Base-by-base conservation (phyloP, 352 stramenopile genomes). In the Aphanomyces invadans region DNA sequence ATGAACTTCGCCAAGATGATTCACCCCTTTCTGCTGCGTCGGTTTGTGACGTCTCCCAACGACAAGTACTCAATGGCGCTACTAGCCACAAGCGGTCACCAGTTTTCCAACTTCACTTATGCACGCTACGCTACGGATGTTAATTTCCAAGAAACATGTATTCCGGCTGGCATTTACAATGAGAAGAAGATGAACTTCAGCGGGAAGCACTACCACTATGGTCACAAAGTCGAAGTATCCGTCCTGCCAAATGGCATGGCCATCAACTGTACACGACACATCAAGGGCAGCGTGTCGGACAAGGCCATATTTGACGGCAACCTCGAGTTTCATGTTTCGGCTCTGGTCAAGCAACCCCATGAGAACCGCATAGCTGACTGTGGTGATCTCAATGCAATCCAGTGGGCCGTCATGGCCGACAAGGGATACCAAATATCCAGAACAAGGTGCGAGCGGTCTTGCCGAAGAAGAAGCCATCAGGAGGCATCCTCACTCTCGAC, bases 351-450 rank as follows among this genome's bases (percentile, higher is more conserved):
- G 46, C 7, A 29, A 29, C 7, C 46, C 25, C 5, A 7, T 29
- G 46, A 54, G 46, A 19, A 29, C n/a, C 9, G 25, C 46, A 54
- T 54, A 11, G 46, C 25, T 26, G 21, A 57, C 9, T 3, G 29
- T 5, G 42, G 52, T 17, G 64, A 70, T 17, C 12, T 45, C 15
- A 53, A 23, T 17, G 32, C 53, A 0, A 36, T 65, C 17, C 26
- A 53, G 9, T 65, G 64, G 64, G 54, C 39, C 5, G 54, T 70
- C 12, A 26, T 70, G 17, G 39, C 53, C 1, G 64, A 70, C 54
- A 70, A 70, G 28, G 64, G 64, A 5, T 70, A 70, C 26, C 5
- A 54, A 44, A 44, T 38, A 55, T 70, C 11, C 15, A 26, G 4
- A 15, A 12, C 9, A 15, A 32, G 3, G 23, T 65, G 11, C 33